Percentiles rank a stretch among this genome's conserved stretches.
These are phyloP conservation scores for Microbotryum saponariae DNA, from an alignment of 1,284 basidiomycete genomes.

Conservation along the genomic window DNA sequence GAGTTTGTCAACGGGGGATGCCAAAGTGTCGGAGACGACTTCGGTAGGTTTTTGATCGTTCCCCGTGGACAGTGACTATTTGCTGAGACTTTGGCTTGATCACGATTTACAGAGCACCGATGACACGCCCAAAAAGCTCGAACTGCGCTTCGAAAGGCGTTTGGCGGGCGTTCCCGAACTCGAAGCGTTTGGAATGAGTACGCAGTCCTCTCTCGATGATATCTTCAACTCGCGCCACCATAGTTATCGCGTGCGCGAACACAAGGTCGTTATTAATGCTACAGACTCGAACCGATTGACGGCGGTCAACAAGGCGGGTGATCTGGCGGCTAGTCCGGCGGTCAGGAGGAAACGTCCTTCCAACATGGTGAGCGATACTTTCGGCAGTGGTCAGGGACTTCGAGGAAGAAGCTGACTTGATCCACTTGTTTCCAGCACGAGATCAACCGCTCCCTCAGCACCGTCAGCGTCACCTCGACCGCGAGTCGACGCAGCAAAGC, in stretches of 20 bases:
- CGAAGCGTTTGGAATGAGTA: constrained; percentile 1
- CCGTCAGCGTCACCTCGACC: constrained; percentile 13
- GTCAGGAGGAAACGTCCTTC: constrained; percentile 83
- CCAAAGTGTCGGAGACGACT: constrained; percentile 10
- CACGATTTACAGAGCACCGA: constrained; percentile 4
- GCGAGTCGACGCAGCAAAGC: not conserved
- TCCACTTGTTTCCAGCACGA: constrained; percentile 9
- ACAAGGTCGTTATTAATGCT: constrained; percentile 19
- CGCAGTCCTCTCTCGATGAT: constrained; percentile 20
- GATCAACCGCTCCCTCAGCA: constrained; percentile 18
- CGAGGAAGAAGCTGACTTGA: not conserved
- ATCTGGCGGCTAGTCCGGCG: constrained; percentile 70
- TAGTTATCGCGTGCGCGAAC: constrained; percentile 28
- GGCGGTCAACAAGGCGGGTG: constrained; percentile 51
- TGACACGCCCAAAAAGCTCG: constrained; percentile 21
- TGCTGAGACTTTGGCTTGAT: not conserved
- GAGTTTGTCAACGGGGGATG: constrained; percentile 25
- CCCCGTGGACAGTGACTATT: not conserved
- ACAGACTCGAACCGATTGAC: not conserved
- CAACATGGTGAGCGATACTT: constrained; percentile 63
- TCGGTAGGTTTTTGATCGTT: constrained; percentile 3
- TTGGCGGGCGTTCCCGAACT: constrained; percentile 7
- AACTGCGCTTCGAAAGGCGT: constrained; percentile 19
- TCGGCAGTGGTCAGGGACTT: not conserved
- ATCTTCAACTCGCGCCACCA: constrained; percentile 29